phyloP scores from a whole-genome alignment of 768 basidiomycete genomes.

The Panellus pusillus region DNA sequence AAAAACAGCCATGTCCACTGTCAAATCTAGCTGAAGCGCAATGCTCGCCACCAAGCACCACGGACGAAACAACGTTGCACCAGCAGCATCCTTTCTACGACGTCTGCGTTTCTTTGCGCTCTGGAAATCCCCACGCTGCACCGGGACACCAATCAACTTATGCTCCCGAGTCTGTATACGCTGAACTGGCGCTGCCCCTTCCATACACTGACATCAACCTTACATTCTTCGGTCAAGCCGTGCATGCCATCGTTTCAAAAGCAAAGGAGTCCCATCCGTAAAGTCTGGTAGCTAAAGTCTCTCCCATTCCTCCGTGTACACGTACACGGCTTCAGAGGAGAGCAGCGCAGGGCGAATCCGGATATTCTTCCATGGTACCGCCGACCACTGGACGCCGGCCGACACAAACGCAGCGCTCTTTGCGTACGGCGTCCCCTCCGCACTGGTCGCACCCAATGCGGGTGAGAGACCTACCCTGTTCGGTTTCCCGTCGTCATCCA shows the following conservation, averaged over 20 bases:
- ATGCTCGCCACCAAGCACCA: too few relatives aligned
- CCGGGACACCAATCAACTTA: too few relatives aligned
- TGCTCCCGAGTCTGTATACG: too few relatives aligned
- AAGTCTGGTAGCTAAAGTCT: slow-evolving; percentile 19
- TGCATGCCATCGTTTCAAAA: slow-evolving; percentile 31
- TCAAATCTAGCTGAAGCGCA: too few relatives aligned
- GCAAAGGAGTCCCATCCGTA: slow-evolving; percentile 22
- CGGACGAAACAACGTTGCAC: too few relatives aligned
- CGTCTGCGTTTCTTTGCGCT: too few relatives aligned
- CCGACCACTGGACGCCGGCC: slow-evolving; percentile 14
- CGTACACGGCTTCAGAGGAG: slow-evolving; percentile 35
- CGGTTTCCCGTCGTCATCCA: slow-evolving; percentile 35
- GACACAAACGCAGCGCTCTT: slow-evolving; percentile 22
- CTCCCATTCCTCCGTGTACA: slow-evolving; percentile 18
- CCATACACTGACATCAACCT: slow-evolving; percentile 44
- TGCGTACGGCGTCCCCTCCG: slow-evolving; percentile 26
- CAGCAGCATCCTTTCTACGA: too few relatives aligned
- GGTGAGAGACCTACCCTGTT: slow-evolving; percentile 34
- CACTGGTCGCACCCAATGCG: slow-evolving; percentile 40
- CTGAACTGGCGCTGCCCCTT: slow-evolving; percentile 42
- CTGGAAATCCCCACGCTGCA: too few relatives aligned
- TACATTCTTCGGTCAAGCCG: slow-evolving; percentile 37
- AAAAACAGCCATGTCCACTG: too few relatives aligned
- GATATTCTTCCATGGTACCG: slow-evolving; percentile 29
- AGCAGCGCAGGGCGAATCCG: slow-evolving; percentile 35